phyloP scores from a whole-genome alignment of 345 rosid genomes.

The Populus simonii region DNA sequence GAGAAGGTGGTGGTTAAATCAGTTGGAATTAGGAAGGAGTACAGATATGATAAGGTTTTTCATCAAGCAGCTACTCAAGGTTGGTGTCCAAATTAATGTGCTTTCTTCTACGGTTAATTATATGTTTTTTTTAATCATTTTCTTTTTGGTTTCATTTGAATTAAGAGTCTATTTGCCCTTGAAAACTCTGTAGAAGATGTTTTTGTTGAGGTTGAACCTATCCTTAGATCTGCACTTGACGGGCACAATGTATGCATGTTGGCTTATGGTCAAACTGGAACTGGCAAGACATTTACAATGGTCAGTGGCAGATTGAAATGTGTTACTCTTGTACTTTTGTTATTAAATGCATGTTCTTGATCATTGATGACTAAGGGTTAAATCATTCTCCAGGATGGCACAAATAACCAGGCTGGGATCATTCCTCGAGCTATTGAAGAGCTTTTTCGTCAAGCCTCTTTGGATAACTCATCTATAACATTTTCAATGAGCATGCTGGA shows the following conservation, averaged over 20 bases:
- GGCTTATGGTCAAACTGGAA: slow-evolving; percentile 95
- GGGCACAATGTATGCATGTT: slow-evolving; percentile 86
- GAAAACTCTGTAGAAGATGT: slow-evolving; percentile 66
- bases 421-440: slow-evolving; percentile 70
- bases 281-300: slow-evolving; percentile 94
- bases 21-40: slow-evolving; percentile 58
- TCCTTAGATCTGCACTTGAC: slow-evolving; percentile 84
- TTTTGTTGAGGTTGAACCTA: slow-evolving; percentile 72
- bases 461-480: slow-evolving; percentile 43
- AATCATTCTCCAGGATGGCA: slow-evolving; percentile 63
- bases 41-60: slow-evolving; percentile 74
- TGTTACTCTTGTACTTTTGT: slow-evolving; percentile 1
- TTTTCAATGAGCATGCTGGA: slow-evolving; percentile 95
- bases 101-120: not conserved
- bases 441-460: slow-evolving; percentile 50
- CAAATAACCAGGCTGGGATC: slow-evolving; percentile 61
- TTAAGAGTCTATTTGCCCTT: slow-evolving; percentile 37
- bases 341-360: not conserved
- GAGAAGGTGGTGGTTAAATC: slow-evolving; percentile 52
- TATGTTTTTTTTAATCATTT: not conserved
- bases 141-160: slow-evolving; percentile 16
- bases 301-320: slow-evolving; percentile 32
- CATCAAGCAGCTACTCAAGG: slow-evolving; percentile 69
- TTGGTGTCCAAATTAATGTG: slow-evolving; percentile 26
- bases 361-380: slow-evolving; percentile 5